Conservation (phyloP, 2,329 filamentous ascomycete genomes). For the Pseudopithomyces chartarum region DNA sequence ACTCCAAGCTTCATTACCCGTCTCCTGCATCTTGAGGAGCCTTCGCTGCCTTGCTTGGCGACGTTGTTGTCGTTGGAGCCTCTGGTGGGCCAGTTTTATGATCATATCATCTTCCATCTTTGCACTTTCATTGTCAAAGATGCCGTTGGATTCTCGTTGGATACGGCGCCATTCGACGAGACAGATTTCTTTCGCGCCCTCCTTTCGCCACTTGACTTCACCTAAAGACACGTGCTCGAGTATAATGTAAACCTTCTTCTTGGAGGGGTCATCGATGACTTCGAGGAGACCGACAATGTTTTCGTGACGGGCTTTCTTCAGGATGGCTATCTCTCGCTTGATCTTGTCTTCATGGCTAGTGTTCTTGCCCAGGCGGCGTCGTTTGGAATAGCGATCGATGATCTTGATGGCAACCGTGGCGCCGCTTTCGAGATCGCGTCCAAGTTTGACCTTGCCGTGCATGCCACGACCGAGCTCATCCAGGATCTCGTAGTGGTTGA, state of each 20-base stretch:
- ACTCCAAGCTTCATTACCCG: conserved; percentile 75
- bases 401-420: conserved; percentile 97
- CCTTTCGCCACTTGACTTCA: conserved; percentile 92
- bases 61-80: conserved; percentile 52
- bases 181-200: conserved; percentile 82
- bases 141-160: conserved; percentile 68
- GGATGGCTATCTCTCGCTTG: conserved; percentile 94
- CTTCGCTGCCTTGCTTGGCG: conserved; percentile 44
- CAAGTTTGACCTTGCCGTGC: conserved; percentile 97
- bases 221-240: conserved; percentile 93
- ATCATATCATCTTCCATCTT: conserved; percentile 52
- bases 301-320: conserved; percentile 97
- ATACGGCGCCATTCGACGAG: conserved; percentile 80
- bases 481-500: conserved; percentile 97
- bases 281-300: conserved; percentile 95
- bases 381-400: conserved; percentile 93
- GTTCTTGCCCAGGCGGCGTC: conserved; percentile 79
- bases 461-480: conserved; percentile 95
- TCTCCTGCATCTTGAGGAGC: conserved; percentile 31
- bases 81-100: conserved; percentile 37
- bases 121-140: conserved; percentile 49
- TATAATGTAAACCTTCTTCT: conserved; percentile 98
- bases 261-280: conserved; percentile 94
- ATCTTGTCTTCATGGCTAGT: conserved; percentile 79
- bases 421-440: conserved; percentile 74